Evolutionary conservation across 1,284 basidiomycete species (phyloP).

Genomic region (Leccinum pachyderme): DNA sequence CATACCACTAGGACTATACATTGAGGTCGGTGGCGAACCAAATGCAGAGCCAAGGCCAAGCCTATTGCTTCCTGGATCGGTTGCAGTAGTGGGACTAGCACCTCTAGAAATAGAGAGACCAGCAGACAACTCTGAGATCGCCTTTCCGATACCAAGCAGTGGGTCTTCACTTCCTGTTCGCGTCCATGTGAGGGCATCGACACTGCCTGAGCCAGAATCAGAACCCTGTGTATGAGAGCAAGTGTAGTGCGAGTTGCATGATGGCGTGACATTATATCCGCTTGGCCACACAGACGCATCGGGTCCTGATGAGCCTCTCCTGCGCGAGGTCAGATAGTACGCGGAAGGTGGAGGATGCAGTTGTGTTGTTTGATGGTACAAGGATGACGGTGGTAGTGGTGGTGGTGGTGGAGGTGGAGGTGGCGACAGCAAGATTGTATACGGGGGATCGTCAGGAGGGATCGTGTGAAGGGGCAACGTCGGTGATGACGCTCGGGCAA

Average conservation of each 20-base stretch:
- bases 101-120: conserved; percentile 10
- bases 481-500: conserved; percentile 23
- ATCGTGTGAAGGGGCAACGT: conserved; percentile 19
- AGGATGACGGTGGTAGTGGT: not conserved
- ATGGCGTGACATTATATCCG: conserved; percentile 27
- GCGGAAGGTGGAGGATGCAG: conserved; percentile 30
- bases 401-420: conserved; percentile 14
- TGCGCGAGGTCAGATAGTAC: conserved; percentile 16
- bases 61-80: conserved; percentile 9
- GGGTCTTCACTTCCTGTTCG: conserved; percentile 33
- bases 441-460: conserved; percentile 15
- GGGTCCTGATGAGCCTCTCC: conserved; percentile 30
- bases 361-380: conserved; percentile 10
- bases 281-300: conserved; percentile 26
- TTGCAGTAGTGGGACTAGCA: conserved; percentile 2
- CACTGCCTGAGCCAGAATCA: conserved; percentile 25
- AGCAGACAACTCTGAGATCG: conserved; percentile 9
- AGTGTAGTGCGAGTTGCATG: conserved; percentile 28
- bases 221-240: conserved; percentile 31
- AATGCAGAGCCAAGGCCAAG: conserved; percentile 30
- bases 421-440: conserved; percentile 24
- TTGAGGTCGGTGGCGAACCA: conserved; percentile 25
- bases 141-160: conserved; percentile 23
- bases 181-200: conserved; percentile 28
- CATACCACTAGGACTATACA: conserved; percentile 17